Evolutionary conservation across 148 eudicot genomes (phyloP), one percentile per base, ranked within the genome.

Genomic region (Amaranthus hypochondriacus): DNA sequence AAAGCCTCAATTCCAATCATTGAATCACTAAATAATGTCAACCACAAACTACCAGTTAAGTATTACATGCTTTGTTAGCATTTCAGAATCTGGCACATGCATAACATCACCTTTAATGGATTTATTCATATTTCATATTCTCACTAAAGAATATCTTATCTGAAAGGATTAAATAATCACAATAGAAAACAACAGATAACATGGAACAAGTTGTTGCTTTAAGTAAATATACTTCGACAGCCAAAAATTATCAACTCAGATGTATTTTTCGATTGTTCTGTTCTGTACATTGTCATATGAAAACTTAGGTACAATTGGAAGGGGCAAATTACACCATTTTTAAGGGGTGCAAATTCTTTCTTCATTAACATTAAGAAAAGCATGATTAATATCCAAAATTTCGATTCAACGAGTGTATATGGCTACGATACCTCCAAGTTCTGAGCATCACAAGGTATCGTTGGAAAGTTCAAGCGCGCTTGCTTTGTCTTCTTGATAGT

Each of bases 401-500:
- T 62, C 6, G 21, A 11, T 59, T 47, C 47, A 42, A 50, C 82
- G 52, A 59, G 50, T 51, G 48, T 7, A 43, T n/a, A 39, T 6
- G 62, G 69, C 87, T 81, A 86, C 50, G 76, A 9, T 63, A 86
- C 77, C 76, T 82, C 78, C 56, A 84, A 78, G 76, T 89, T 73
- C 56, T 84, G 74, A 42, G 82, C 15, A 52, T 84, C 82, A 13
- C 72, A 71, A 51, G 59, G 78, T 7, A 80, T 71, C 60, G 80
- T 89, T 43, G 78, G 62, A 76, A 91, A 91, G 77, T 81, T 81
- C 43, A 91, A 75, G 59, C 76, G 75, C 47, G 89, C 87, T 83
- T 91, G 96, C 84, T 87, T 90, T 18, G 86, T 75, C 58, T 75
- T 74, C 80, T 87, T 91, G 54, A 68, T 56, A 61, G 86, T 62